A percentile compares a stretch with the other conserved stretches of the same genome.
phyloP scores from a whole-genome alignment of 225 moss, liverwort and hornwort genomes.

The Antitrichia curtipendula region DNA sequence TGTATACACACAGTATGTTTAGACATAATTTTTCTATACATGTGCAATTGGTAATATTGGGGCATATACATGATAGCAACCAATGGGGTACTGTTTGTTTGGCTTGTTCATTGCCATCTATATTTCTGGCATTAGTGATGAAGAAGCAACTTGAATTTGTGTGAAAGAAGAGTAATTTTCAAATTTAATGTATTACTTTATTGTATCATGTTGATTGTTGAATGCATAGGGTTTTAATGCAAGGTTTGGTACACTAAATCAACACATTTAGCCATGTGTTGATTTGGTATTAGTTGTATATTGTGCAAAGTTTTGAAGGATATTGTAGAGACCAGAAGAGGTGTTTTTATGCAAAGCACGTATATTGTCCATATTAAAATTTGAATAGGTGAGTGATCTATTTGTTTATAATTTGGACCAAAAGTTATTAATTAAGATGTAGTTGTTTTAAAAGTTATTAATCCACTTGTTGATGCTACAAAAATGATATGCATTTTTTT shows the following conservation, averaged over 20 bases:
- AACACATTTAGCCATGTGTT: not conserved
- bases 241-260: not conserved
- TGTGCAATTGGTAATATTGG: too few relatives aligned
- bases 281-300: not conserved
- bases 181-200: too few relatives aligned
- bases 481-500: not conserved
- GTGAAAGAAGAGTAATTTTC: too few relatives aligned
- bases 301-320: not conserved
- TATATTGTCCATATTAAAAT: not conserved
- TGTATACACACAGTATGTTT: too few relatives aligned
- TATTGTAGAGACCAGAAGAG: not conserved
- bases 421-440: not conserved
- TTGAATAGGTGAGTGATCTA: not conserved
- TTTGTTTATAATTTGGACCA: not conserved
- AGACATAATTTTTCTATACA: too few relatives aligned
- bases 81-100: too few relatives aligned
- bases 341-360: rapidly evolving
- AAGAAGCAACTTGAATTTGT: too few relatives aligned
- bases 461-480: not conserved
- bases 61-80: too few relatives aligned
- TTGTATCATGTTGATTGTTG: too few relatives aligned
- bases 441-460: not conserved
- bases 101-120: too few relatives aligned
- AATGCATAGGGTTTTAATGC: too few relatives aligned
- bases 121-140: too few relatives aligned